These are phyloP conservation scores for Opeltia flavorubescens DNA, from an alignment of 495 filamentous ascomycete species.

Conservation along the genomic window DNA sequence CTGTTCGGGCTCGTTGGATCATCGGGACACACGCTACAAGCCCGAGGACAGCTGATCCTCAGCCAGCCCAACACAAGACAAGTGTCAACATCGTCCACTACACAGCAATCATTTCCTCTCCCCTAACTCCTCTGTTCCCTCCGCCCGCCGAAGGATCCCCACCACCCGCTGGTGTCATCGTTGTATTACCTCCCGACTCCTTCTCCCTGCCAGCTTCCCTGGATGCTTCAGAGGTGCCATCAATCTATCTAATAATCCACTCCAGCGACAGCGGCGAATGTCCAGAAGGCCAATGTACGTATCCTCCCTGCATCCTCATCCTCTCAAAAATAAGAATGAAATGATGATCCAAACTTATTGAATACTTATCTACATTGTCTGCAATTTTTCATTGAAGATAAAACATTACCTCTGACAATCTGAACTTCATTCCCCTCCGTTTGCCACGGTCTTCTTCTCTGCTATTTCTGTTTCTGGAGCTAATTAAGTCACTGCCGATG, in stretches of 20 bases:
- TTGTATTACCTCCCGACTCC: constrained; percentile 43
- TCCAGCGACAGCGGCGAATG: constrained; percentile 84
- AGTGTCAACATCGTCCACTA: constrained; percentile 23
- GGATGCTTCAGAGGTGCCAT: constrained; percentile 20
- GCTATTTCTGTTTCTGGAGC: constrained; percentile 14
- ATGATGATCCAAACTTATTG: constrained; percentile 59
- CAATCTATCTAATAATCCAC: constrained; percentile 63
- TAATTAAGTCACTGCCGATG: background rate
- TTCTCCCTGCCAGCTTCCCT: constrained; percentile 1
- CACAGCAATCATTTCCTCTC: constrained; percentile 56
- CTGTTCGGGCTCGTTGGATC: constrained; percentile 40
- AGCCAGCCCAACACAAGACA: background rate
- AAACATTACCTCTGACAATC: constrained; percentile 64
- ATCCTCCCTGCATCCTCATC: constrained; percentile 6
- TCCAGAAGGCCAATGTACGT: constrained; percentile 76
- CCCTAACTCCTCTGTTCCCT: constrained; percentile 54
- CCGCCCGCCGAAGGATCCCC: constrained; percentile 57
- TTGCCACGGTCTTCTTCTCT: constrained; percentile 25
- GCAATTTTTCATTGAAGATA: constrained; percentile 65
- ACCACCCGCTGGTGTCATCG: constrained; percentile 55
- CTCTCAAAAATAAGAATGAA: constrained; percentile 33
- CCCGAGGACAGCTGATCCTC: background rate
- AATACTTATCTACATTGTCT: constrained; percentile 99
- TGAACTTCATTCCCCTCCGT: constrained; percentile 41
- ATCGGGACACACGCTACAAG: constrained; percentile 26